These are phyloP conservation scores for Vanrija sp. DNA, from an alignment of 1,284 basidiomycete genomes.

Conservation along the genomic window DNA sequence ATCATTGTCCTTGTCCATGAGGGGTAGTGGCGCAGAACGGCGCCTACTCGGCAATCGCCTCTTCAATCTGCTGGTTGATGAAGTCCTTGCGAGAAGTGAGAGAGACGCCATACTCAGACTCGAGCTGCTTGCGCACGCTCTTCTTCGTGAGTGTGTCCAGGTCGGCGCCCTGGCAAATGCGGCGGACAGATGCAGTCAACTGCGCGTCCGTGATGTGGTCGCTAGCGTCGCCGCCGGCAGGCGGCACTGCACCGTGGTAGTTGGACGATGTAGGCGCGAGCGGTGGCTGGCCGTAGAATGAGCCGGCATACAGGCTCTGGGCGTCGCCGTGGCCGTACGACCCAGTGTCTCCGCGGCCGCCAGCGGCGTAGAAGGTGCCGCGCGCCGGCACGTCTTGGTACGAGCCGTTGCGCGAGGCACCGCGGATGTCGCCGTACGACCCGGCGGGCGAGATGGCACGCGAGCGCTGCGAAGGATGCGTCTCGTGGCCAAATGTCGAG, in stretches of 20 bases:
- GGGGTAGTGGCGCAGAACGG: too few relatives aligned
- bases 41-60: slow-evolving; percentile 31
- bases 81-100: slow-evolving; percentile 47
- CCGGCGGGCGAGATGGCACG: slow-evolving; percentile 40
- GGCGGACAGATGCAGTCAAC: slow-evolving; percentile 66
- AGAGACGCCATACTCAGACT: slow-evolving; percentile 64
- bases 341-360: slow-evolving; percentile 9
- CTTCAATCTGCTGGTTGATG: slow-evolving; percentile 50
- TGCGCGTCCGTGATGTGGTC: slow-evolving; percentile 60
- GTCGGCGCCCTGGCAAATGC: slow-evolving; percentile 70
- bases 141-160: slow-evolving; percentile 86
- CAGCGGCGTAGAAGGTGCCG: slow-evolving; percentile 21
- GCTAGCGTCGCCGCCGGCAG: slow-evolving; percentile 10
- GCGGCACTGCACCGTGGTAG: slow-evolving; percentile 1
- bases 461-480: slow-evolving; percentile 45
- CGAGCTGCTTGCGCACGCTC: slow-evolving; percentile 73
- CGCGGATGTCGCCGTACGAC: slow-evolving; percentile 33
- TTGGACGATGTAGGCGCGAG: slow-evolving; percentile 17
- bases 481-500: slow-evolving; percentile 1
- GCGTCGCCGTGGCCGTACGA: slow-evolving; percentile 10
- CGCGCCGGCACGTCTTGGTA: slow-evolving; percentile 21
- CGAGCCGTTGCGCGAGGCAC: slow-evolving; percentile 20
- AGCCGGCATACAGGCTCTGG: slow-evolving; percentile 22
- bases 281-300: slow-evolving; percentile 27
- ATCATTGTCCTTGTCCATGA: too few relatives aligned